Conservation (phyloP, 225 moss, liverwort and hornwort genomes). For the Lunularia cruciata region DNA sequence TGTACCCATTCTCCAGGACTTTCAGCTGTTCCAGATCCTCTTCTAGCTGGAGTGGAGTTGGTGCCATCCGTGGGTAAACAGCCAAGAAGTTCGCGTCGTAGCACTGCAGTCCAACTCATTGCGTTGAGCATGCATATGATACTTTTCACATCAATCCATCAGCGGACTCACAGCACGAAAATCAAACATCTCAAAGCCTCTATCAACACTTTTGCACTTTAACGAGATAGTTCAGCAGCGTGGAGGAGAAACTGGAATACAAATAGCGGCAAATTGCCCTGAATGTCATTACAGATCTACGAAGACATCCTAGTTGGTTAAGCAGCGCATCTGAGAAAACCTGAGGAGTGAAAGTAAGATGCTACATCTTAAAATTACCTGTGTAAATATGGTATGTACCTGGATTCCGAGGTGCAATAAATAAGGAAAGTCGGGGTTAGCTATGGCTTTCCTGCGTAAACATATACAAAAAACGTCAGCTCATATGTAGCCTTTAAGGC, state of each 20-base stretch:
- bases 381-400: too few relatives aligned
- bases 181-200: neutral
- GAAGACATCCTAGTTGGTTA: too few relatives aligned
- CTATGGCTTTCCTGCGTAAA: slow-evolving; percentile 54
- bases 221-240: too few relatives aligned
- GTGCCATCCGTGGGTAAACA: slow-evolving; percentile 61
- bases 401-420: slow-evolving; percentile 89
- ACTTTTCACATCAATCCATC: too few relatives aligned
- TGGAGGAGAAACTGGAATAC: too few relatives aligned
- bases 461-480: neutral
- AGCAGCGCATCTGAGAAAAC: too few relatives aligned
- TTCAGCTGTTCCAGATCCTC: slow-evolving; percentile 99
- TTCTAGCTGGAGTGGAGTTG: slow-evolving; percentile 79
- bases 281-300: too few relatives aligned
- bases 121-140: neutral
- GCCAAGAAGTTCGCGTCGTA: slow-evolving; percentile 82
- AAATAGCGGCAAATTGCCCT: too few relatives aligned
- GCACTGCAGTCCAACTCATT: slow-evolving; percentile 51
- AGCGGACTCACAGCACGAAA: neutral
- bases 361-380: too few relatives aligned
- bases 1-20: slow-evolving; percentile 89
- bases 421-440: slow-evolving; percentile 78
- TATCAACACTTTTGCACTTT: too few relatives aligned
- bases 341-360: too few relatives aligned
- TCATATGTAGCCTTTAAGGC: too few relatives aligned